These are phyloP conservation scores for Akanthomyces lecanii DNA, from an alignment of 2,329 filamentous ascomycete genomes.

Conservation along the genomic window DNA sequence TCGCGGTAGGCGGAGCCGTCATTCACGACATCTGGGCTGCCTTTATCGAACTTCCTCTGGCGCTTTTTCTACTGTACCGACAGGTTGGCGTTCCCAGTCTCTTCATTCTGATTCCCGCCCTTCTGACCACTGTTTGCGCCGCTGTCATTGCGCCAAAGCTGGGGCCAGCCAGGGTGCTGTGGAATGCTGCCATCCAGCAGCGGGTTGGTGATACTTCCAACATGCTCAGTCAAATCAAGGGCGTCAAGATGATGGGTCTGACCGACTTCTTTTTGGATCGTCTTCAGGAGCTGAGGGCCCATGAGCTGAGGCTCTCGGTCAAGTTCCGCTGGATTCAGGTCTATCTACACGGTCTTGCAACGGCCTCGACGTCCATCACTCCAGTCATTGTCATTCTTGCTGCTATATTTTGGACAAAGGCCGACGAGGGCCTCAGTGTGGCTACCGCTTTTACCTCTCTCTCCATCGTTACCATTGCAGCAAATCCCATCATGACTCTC, in stretches of 20 bases:
- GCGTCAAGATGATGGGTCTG: slow-evolving; percentile 42
- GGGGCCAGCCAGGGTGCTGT: slow-evolving; percentile 33
- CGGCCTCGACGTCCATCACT: slow-evolving; percentile 27
- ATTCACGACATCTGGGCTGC: slow-evolving; percentile 38
- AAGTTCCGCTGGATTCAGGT: slow-evolving; percentile 34
- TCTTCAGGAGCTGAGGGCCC: slow-evolving; percentile 33
- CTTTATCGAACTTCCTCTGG: slow-evolving; percentile 35
- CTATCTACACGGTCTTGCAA: slow-evolving; percentile 28
- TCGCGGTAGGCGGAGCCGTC: slow-evolving; percentile 24
- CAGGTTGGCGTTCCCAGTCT: slow-evolving; percentile 31
- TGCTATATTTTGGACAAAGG: slow-evolving; percentile 31
- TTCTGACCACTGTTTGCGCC: slow-evolving; percentile 23
- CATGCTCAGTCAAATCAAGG: slow-evolving; percentile 40
- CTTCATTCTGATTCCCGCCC: slow-evolving; percentile 25
- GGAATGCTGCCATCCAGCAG: slow-evolving; percentile 38
- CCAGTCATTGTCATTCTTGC: slow-evolving; percentile 32
- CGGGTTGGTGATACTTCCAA: slow-evolving; percentile 37
- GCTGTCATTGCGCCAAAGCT: slow-evolving; percentile 25
- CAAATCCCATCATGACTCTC: slow-evolving; percentile 30
- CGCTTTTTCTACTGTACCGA: slow-evolving; percentile 32
- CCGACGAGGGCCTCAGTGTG: slow-evolving; percentile 27
- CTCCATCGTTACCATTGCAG: slow-evolving; percentile 32
- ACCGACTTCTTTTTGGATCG: slow-evolving; percentile 29
- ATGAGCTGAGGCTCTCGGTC: slow-evolving; percentile 37
- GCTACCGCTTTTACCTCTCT: slow-evolving; percentile 34